Conservation (phyloP, 2,329 filamentous ascomycete genomes). For the Aspergillus luchuensis region DNA sequence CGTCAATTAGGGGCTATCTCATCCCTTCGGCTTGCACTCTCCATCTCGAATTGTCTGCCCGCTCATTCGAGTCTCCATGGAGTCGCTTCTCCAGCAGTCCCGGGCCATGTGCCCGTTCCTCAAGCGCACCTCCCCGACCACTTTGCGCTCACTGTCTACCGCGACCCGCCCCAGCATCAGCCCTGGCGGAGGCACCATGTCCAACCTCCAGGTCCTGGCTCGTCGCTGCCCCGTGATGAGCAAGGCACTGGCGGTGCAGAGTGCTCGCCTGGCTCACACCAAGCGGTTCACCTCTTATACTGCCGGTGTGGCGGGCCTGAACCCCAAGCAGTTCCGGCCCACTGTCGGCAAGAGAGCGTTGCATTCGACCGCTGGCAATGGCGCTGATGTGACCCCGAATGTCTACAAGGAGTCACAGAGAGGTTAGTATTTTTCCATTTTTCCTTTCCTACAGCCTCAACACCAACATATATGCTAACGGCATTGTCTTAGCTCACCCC, state of each 20-base stretch:
- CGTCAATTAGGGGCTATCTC: conserved; percentile 1
- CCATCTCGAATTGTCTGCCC: background rate
- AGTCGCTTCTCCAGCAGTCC: conserved; percentile 91
- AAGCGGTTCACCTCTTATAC: conserved; percentile 44
- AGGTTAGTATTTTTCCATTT: conserved; percentile 40
- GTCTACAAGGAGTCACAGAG: conserved; percentile 53
- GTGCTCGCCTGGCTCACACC: conserved; percentile 42
- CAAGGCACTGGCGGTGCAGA: conserved; percentile 89
- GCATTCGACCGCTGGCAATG: conserved; percentile 76
- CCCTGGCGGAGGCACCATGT: conserved; percentile 88
- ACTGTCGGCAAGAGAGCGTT: conserved; percentile 68
- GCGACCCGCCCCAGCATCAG: conserved; percentile 64
- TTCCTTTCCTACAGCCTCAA: background rate
- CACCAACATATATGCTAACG: background rate
- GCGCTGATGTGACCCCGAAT: conserved; percentile 72
- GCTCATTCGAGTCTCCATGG: conserved; percentile 61
- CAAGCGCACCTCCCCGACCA: conserved; percentile 88
- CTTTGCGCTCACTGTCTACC: conserved; percentile 81
- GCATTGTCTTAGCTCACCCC: conserved; percentile 24
- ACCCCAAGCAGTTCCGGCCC: conserved; percentile 50
- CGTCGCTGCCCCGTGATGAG: conserved; percentile 98
- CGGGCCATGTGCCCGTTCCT: conserved; percentile 97
- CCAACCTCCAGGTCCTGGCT: conserved; percentile 91
- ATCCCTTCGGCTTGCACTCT: background rate
- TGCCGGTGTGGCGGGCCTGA: conserved; percentile 30